Conservation (phyloP, 2,329 filamentous ascomycete species). For the Fusarium sp. region DNA sequence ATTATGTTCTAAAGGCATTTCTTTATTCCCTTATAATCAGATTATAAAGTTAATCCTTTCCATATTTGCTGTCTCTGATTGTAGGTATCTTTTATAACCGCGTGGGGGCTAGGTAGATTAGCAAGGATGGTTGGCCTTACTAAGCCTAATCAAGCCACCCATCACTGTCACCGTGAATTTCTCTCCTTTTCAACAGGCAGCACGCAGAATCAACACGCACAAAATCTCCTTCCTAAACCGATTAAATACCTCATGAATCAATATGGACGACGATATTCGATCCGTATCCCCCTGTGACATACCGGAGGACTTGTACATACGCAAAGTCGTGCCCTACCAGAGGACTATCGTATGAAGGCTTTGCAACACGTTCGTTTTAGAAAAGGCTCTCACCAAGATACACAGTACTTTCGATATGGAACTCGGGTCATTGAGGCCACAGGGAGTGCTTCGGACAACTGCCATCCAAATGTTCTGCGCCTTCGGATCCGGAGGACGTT, state of each 20-base stretch:
- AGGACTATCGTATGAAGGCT: neutral
- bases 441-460: neutral
- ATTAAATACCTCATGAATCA: neutral
- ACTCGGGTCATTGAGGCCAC: neutral
- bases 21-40: too few relatives aligned
- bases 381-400: neutral
- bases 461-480: neutral
- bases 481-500: neutral
- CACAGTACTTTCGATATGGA: neutral
- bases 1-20: too few relatives aligned
- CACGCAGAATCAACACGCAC: neutral
- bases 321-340: neutral
- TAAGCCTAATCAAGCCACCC: neutral
- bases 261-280: neutral
- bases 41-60: too few relatives aligned
- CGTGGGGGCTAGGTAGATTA: too few relatives aligned
- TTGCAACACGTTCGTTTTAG: neutral
- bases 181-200: neutral
- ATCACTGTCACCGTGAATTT: neutral
- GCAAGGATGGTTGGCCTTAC: too few relatives aligned
- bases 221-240: neutral
- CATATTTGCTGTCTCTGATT: too few relatives aligned
- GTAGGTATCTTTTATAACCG: too few relatives aligned
- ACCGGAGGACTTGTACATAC: neutral
- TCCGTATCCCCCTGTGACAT: neutral